Evolutionary conservation across 768 basidiomycete genomes (phyloP).

Genomic region (Rhizopogon roseolus): DNA sequence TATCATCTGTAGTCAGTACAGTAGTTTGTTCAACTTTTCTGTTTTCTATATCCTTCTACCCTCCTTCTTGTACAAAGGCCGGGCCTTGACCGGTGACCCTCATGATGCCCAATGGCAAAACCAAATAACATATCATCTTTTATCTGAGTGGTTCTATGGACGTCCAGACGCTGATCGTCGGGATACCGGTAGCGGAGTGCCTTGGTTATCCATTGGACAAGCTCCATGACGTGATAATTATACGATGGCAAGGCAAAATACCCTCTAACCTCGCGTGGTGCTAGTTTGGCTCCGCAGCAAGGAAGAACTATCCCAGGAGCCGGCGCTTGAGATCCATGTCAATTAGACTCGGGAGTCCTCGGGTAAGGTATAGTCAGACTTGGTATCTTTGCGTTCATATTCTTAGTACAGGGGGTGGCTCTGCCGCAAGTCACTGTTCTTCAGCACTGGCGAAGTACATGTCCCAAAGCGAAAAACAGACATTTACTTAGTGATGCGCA

Average conservation of each 20-base stretch:
- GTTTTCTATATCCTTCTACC: conserved; percentile 20
- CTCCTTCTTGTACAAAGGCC: conserved; percentile 7
- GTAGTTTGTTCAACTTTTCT: conserved; percentile 14
- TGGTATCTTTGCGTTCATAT: neutral
- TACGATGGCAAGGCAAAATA: neutral
- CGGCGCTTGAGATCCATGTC: neutral
- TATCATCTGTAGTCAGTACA: conserved; percentile 15
- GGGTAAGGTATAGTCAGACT: conserved; percentile 4
- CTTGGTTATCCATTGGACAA: neutral
- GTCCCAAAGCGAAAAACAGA: neutral
- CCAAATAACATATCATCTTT: neutral
- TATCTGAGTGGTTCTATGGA: neutral
- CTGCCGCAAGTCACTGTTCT: neutral
- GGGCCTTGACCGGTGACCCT: neutral
- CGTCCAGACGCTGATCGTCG: neutral
- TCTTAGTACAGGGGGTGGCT: neutral
- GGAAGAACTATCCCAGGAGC: neutral
- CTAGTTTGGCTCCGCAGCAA: neutral
- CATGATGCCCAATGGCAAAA: neutral
- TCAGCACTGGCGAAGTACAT: neutral
- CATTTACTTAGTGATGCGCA: neutral
- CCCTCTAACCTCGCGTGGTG: neutral
- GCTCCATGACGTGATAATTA: neutral
- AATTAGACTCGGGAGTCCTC: conserved; percentile 5
- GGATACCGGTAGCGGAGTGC: neutral